Base-by-base conservation (phyloP, 2,329 filamentous ascomycete genomes). In the Beauveria brongniartii region DNA sequence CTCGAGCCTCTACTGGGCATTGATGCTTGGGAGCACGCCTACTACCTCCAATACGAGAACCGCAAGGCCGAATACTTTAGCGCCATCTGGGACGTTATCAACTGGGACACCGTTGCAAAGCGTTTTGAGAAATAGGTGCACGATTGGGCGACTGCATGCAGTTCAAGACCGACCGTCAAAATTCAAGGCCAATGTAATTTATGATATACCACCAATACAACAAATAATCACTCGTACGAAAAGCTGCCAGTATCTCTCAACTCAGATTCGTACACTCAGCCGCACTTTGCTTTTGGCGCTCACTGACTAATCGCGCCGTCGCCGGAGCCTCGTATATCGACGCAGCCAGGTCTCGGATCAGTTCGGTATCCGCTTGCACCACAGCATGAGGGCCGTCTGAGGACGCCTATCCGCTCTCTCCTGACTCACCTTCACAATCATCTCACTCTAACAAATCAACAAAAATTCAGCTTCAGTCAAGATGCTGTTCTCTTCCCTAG, bases 1-100 rank as follows among this genome's bases (percentile, higher is more conserved):
- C 91, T 89, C 73, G 82, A 86, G 69, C 92, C 92, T 43, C 80
- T 97, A 54, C 78, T 97, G 52, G 92, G 92, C 61, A 88, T 97
- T 70, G 92, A 97, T 78, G 92, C 92, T 59, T 96, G 92, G 92
- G 92, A 96, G 82, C 92, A 96, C 77, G 92, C 92, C 57, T 96
- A 95, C 81, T 95, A 96, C 78, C 82, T 96, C 64, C 91, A 96
- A 80, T 96, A 96, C 79, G 84, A 96, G 85, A 96, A 96, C 82
- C 88, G 91, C 76, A 96, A 96, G 86, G 92, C 89, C 62, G 92
- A 96, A 80, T 96, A 96, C 82, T 96, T 96, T 77, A 84, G 84
- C 69, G 91, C 91, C 62, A 89, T 96, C 73, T 96, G 92, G 92
- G 90, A 96, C 68, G 92, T 96, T 55, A 80, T 96, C 75, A 96